These are phyloP conservation scores for Starmerella powellii DNA, from an alignment of 805 yeast species.

Conservation along the genomic window DNA sequence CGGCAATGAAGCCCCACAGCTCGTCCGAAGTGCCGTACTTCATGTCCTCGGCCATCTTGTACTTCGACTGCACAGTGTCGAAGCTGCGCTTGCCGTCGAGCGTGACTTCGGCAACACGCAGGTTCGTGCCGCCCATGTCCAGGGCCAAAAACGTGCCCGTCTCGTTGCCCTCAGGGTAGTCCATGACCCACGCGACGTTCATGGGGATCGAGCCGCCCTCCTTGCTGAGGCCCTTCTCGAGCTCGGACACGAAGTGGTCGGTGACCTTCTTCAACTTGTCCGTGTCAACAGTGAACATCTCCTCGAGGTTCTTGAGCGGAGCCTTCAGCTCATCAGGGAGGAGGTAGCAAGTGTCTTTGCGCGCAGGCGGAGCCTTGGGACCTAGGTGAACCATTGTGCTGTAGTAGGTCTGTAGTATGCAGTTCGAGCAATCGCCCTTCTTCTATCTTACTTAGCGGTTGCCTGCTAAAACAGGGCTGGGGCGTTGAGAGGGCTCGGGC, in stretches of 20 bases:
- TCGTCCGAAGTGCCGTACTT: slow-evolving; percentile 68
- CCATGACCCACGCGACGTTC: slow-evolving; percentile 96
- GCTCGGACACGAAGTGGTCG: slow-evolving; percentile 63
- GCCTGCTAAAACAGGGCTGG: not conserved
- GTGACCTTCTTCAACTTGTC: slow-evolving; percentile 54
- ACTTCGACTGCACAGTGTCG: slow-evolving; percentile 78
- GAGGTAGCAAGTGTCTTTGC: slow-evolving; percentile 52
- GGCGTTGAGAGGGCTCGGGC: no score
- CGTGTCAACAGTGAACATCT: slow-evolving; percentile 48
- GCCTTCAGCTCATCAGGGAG: slow-evolving; percentile 52
- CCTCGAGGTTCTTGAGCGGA: slow-evolving; percentile 48
- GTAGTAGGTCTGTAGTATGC: not conserved
- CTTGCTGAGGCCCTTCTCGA: slow-evolving; percentile 56
- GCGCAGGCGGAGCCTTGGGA: slow-evolving; percentile 69
- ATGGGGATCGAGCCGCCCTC: slow-evolving; percentile 83
- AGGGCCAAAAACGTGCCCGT: slow-evolving; percentile 83
- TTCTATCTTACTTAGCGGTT: not conserved
- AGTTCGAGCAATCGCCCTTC: not conserved
- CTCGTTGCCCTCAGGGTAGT: slow-evolving; percentile 84
- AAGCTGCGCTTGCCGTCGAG: slow-evolving; percentile 75
- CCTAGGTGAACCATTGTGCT: slow-evolving; percentile 65
- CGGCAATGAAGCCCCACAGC: slow-evolving; percentile 79
- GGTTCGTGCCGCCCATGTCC: slow-evolving; percentile 94
- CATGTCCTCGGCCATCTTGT: slow-evolving; percentile 59
- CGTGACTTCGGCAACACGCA: slow-evolving; percentile 80